Base-by-base conservation (phyloP, 768 basidiomycete species). In the Sporobolomyces roseus region DNA sequence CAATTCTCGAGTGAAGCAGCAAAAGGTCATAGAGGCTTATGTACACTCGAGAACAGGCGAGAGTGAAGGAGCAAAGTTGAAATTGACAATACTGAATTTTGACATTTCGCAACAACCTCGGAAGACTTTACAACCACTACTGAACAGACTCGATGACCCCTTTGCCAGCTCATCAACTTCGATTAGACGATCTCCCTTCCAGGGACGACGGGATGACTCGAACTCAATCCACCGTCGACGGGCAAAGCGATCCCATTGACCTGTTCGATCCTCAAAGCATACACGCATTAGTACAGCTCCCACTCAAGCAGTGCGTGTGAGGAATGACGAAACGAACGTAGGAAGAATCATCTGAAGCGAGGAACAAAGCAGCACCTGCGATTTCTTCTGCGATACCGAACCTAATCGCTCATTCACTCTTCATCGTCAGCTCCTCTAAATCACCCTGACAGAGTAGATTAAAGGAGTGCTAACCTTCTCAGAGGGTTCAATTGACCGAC, bases 321-420 rank as follows among this genome's bases (percentile, higher is more conserved):
- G 25, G 45, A 48, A 36, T 23, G 41, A 35, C n/a, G 48, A 21
- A 3, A 60, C 61, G 29, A 16, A 71, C 70, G 63, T 92, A 93
- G 79, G 90, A 92, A 2, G 90, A 87, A 70, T 91, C 89, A 74
- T 92, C 91, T 50, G 89, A 91, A 17, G 91, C 92, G 45, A 96
- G 81, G 81, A 93, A 96, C 27, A 92, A 79, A 0, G 88, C 89
- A 56, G 84, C 86, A 67, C 88, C 87, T 4, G 91, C 93, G 63
- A 97, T 88, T 82, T 97, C 91, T 90, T 76, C 27, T 14, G 65
- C 50, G 30, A 66, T 71, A 21, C 74, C 71, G 23, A 66, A 72
- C 46, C 64, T 63, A n/a, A n/a, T n/a, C n/a, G n/a, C n/a, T n/a
- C n/a, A n/a, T n/a, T n/a, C n/a, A n/a, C n/a, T n/a, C 38, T 9